These are phyloP conservation scores for Scopulariopsis brevicaulis DNA, from an alignment of 2,329 filamentous ascomycete species.

Conservation along the genomic window DNA sequence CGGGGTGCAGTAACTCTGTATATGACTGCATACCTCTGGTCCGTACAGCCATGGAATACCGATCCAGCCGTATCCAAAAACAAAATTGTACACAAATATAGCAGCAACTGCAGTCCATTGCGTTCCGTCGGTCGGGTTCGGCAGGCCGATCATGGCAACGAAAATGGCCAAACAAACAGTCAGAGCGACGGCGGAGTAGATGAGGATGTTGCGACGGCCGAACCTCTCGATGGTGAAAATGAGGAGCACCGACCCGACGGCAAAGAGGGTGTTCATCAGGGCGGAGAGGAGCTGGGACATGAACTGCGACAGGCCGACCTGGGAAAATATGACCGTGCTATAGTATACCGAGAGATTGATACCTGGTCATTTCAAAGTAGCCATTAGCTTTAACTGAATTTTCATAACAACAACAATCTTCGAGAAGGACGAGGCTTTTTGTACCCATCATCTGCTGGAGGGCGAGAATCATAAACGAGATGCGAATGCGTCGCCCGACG, in stretches of 20 bases:
- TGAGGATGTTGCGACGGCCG: slow-evolving; percentile 6
- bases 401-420: not conserved
- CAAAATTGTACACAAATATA: slow-evolving; percentile 7
- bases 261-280: slow-evolving; percentile 8
- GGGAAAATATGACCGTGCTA: slow-evolving; percentile 3
- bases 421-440: not conserved
- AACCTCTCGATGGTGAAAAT: slow-evolving; percentile 7
- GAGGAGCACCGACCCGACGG: slow-evolving; percentile 3
- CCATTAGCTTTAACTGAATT: too few relatives aligned
- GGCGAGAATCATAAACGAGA: slow-evolving; percentile 3
- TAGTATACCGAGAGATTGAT: slow-evolving; percentile 5
- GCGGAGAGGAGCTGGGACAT: slow-evolving; percentile 7
- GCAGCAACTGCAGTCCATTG: slow-evolving; percentile 7
- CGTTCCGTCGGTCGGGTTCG: slow-evolving; percentile 3
- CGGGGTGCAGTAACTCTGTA: too few relatives aligned
- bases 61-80: slow-evolving; percentile 9
- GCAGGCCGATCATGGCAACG: slow-evolving; percentile 7
- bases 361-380: not conserved
- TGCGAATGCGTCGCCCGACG: slow-evolving; percentile 2
- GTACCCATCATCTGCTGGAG: slow-evolving; percentile 5
- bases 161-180: slow-evolving; percentile 7
- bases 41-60: slow-evolving; percentile 6
- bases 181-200: slow-evolving; percentile 7
- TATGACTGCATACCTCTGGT: not conserved
- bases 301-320: not conserved